Evolutionary conservation across 371 early-diverging fungal genomes (phyloP), one percentile per base, ranked within the genome.

Genomic region (Syncephalis plumigaleata): DNA sequence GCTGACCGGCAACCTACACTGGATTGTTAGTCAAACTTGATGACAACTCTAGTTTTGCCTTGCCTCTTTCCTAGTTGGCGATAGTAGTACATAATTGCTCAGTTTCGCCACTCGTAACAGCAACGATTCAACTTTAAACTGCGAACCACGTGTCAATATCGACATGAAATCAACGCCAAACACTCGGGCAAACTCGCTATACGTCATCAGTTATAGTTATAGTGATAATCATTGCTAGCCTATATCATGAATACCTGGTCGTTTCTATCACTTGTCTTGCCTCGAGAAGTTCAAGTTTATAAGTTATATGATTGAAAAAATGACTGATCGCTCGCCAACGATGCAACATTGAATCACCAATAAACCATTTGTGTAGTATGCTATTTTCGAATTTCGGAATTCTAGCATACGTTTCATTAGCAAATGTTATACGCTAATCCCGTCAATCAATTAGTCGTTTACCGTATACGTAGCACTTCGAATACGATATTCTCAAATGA

Each of bases 111-210:
- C 73, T 1, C 94, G 76, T 13, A 84, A 58, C 78, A 93, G 70
- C 49, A 88, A 63, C 0, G 87, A 75, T 54, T 93, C 94, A 1
- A 93, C 91, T 49, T 78, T 77, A 54, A 72, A 87, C 55, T 93
- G 94, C 0, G 91, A 90, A 0, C 91, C 91, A 23, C 94, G 78
- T 0, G 79, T 77, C 3, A 93, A 53, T 21, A 87, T 86, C 5
- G 89, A 80, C 52, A 68, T 71, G 51, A 91, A 87, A 48, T 87
- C 83, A 2, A 91, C 72, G 2, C 92, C 94, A 58, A 79, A 88
- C 15, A 91, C 75, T 37, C 80, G 66, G 0, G 91, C 87, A 53
- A 88, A 86, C 59, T 91, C 91, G 44, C 77, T 77, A 80, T n/a
- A n/a, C n/a, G n/a, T n/a, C n/a, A n/a, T n/a, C n/a, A n/a, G n/a